Percentiles rank a stretch among this genome's conserved stretches.
Conservation (phyloP, 352 stramenopile genomes). For the Globisporangium spinosum region DNA sequence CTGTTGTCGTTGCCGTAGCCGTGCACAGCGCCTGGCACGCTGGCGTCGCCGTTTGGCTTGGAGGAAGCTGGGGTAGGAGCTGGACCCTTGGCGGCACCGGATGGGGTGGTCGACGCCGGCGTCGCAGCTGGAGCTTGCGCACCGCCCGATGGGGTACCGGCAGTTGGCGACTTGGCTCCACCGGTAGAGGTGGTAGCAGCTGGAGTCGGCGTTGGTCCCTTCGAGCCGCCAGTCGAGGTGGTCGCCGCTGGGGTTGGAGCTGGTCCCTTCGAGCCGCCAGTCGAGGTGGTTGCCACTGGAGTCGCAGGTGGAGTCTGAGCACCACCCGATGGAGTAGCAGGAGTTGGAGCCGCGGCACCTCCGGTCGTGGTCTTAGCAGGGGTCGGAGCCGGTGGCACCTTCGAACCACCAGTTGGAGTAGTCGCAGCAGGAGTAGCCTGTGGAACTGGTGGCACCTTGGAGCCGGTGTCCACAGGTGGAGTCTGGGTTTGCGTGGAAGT, state of each 20-base stretch:
- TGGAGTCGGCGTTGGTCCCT: constrained; percentile 4
- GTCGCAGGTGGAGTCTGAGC: background rate
- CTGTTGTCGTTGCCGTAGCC: constrained; percentile 10
- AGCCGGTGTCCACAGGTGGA: constrained; percentile 1
- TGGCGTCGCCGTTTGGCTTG: constrained; percentile 6
- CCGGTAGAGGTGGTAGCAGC: constrained; percentile 7
- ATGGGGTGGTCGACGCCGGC: background rate
- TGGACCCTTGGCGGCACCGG: constrained; percentile 1
- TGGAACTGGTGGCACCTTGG: constrained; percentile 1
- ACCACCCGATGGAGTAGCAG: background rate
- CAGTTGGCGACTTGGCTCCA: constrained; percentile 3
- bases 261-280: background rate
- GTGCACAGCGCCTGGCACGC: constrained; percentile 14
- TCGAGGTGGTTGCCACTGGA: background rate
- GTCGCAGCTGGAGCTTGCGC: background rate
- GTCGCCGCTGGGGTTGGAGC: constrained; percentile 1
- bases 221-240: background rate
- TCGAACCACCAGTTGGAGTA: background rate
- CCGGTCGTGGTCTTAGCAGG: constrained; percentile 2
- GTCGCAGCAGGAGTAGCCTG: constrained; percentile 8
- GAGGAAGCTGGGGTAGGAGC: constrained; percentile 6
- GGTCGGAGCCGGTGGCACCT: constrained; percentile 3
- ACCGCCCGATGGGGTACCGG: background rate
- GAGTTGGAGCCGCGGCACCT: background rate
- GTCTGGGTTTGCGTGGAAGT: background rate